phyloP scores from a whole-genome alignment of 495 filamentous ascomycete genomes.

The Penicillium herquei region DNA sequence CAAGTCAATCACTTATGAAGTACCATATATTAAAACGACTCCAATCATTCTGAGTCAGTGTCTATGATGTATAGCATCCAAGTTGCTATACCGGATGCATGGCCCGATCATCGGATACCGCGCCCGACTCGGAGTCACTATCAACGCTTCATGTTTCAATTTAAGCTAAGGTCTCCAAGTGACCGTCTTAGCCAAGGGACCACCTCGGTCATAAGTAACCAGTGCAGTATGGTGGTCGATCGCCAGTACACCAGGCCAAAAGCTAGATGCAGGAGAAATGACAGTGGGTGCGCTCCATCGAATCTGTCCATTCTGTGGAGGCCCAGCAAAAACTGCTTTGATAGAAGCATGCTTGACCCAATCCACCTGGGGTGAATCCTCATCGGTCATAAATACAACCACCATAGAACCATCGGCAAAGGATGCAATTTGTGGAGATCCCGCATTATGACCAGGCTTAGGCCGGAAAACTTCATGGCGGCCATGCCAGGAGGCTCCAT shows the following conservation, averaged over 20 bases:
- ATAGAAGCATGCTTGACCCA: slow-evolving; percentile 43
- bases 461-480: slow-evolving; percentile 52
- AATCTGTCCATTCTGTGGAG: slow-evolving; percentile 37
- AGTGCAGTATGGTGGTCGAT: slow-evolving; percentile 36
- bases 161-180: slow-evolving; percentile 19
- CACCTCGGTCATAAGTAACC: slow-evolving; percentile 42
- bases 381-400: slow-evolving; percentile 62
- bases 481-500: slow-evolving; percentile 52
- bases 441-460: slow-evolving; percentile 47
- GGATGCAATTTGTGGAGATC: slow-evolving; percentile 58
- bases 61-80: not conserved
- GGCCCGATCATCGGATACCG: slow-evolving; percentile 1
- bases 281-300: slow-evolving; percentile 29
- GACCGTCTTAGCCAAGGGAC: slow-evolving; percentile 36
- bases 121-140: not conserved
- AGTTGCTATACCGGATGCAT: not conserved
- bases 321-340: slow-evolving; percentile 37
- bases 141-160: not conserved
- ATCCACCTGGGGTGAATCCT: slow-evolving; percentile 39
- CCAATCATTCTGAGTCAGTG: too few relatives aligned
- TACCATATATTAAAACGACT: too few relatives aligned
- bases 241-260: slow-evolving; percentile 45
- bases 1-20: too few relatives aligned
- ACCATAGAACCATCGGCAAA: slow-evolving; percentile 57
- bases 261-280: slow-evolving; percentile 33